Evolutionary conservation across 176 grass and related monocot genomes (phyloP), one percentile per base, ranked within the genome.

Genomic region (Carex littledalei): DNA sequence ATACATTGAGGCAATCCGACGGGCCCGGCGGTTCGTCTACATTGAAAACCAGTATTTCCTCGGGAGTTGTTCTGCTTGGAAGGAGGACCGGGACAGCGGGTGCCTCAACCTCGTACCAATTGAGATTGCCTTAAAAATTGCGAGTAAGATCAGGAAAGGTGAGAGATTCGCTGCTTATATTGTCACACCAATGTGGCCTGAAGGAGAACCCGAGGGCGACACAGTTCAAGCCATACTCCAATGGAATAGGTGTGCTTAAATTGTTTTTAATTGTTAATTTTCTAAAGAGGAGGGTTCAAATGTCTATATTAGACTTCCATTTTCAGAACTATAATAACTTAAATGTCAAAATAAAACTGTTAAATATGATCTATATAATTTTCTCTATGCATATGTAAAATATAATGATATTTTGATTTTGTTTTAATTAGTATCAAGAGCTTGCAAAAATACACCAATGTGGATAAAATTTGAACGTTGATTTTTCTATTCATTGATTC

Each of bases 1-100:
- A 37, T 98, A 95, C 82, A 35, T 98, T 10, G 89, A 95, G 87
- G 95, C 93, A 34, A 92, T 98, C 66, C 87, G 95, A 15, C 88
- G 95, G 35, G 93, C 93, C 24, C 85, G 86, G 45, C 85, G 89
- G 61, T 98, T 98, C 68, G 66, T 98, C 37, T 95, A 98, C 93
- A 79, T 98, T 12, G 89, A 94, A 87, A 97, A 97, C 91, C 95
- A 97, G 78, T 97, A 97, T 88, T 97, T 97, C 84, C 89, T 94
- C n/a, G 95, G 95, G 20, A 90, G 95, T 31, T 94, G 93, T 78
- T 84, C 83, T 34, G 89, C 91, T 20, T 98, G 95, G 95, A 85
- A 84, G 8, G 81, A 92, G 55, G 88, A 91, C 49, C 80, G 49
- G 57, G 85, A 92, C 74, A 69, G 67, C 8, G 95, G 95, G 8